Percentiles rank a stretch among this genome's conserved stretches.
Conservation (phyloP, 179 eudicot species). For the Pouteria campechiana region DNA sequence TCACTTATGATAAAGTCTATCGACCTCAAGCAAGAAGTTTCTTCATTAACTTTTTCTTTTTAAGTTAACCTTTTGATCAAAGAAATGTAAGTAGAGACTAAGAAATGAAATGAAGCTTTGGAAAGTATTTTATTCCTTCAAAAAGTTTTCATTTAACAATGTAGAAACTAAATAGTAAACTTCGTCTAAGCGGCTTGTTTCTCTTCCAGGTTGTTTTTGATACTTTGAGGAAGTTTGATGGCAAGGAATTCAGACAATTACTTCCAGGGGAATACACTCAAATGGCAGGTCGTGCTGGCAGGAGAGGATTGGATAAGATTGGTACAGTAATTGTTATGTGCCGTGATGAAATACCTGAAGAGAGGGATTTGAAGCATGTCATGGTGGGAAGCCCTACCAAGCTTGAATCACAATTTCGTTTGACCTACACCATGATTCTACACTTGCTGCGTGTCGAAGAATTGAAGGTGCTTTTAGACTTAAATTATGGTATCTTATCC, state of each 20-base stretch:
- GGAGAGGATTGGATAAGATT: conserved; percentile 95
- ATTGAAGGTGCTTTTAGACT: conserved; percentile 81
- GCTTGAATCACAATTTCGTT: conserved; percentile 98
- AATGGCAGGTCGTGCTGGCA: conserved; percentile 99
- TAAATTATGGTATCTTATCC: too few species aligned
- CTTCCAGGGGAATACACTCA: conserved; percentile 99
- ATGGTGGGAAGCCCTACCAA: conserved; percentile 87
- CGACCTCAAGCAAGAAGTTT: too few species aligned
- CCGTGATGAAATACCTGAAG: conserved; percentile 89
- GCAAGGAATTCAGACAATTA: conserved; percentile 88
- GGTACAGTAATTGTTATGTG: conserved; percentile 93
- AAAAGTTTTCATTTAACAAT: too few species aligned
- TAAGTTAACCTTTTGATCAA: too few species aligned
- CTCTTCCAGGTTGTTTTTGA: conserved; percentile 89
- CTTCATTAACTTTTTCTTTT: too few species aligned
- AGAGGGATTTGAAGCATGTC: conserved; percentile 60
- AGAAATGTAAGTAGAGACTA: too few species aligned
- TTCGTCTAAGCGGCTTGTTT: too few species aligned
- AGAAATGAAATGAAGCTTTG: too few species aligned
- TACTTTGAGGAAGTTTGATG: conserved; percentile 93
- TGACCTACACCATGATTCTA: conserved; percentile 92
- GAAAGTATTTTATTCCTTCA: too few species aligned
- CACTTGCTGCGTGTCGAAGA: conserved; percentile 98
- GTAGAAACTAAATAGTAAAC: too few species aligned
- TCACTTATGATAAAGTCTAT: too few species aligned